These are phyloP conservation scores for Hypoxylon rubiginosum DNA, from an alignment of 2,329 filamentous ascomycete species.

Conservation along the genomic window DNA sequence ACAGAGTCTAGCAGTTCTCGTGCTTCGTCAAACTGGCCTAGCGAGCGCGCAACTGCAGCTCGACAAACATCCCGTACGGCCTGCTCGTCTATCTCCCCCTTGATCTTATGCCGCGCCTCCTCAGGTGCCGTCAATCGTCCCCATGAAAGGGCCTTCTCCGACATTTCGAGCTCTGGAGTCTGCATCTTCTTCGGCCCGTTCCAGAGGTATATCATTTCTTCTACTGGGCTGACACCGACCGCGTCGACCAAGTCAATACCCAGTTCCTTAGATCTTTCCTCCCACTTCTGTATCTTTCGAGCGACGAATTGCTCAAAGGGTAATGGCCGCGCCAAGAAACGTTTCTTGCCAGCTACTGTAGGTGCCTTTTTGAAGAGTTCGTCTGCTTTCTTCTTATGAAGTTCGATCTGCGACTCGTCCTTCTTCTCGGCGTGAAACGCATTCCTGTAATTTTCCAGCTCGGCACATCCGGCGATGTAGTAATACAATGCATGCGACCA, in stretches of 20 bases:
- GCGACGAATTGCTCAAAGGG: slow-evolving; percentile 90
- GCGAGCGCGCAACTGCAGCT: slow-evolving; percentile 74
- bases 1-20: slow-evolving; percentile 74
- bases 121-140: slow-evolving; percentile 67
- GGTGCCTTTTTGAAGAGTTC: slow-evolving; percentile 80
- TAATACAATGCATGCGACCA: slow-evolving; percentile 94
- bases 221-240: slow-evolving; percentile 81
- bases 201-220: slow-evolving; percentile 97
- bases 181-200: slow-evolving; percentile 88
- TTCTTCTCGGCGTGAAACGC: slow-evolving; percentile 58
- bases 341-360: slow-evolving; percentile 83
- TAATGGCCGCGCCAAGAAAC: slow-evolving; percentile 88
- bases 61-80: slow-evolving; percentile 76
- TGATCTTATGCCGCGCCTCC: slow-evolving; percentile 60
- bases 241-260: slow-evolving; percentile 81
- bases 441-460: slow-evolving; percentile 85
- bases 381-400: slow-evolving; percentile 74
- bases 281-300: slow-evolving; percentile 91
- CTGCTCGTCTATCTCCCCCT: slow-evolving; percentile 69
- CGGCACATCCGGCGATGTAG: slow-evolving; percentile 84
- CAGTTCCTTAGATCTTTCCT: slow-evolving; percentile 77
- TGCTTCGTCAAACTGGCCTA: slow-evolving; percentile 75
- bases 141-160: slow-evolving; percentile 74
- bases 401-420: slow-evolving; percentile 61
- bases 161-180: slow-evolving; percentile 71